Evolutionary conservation across 2,329 filamentous ascomycete species (phyloP).

Genomic region (Botrytis cinerea): DNA sequence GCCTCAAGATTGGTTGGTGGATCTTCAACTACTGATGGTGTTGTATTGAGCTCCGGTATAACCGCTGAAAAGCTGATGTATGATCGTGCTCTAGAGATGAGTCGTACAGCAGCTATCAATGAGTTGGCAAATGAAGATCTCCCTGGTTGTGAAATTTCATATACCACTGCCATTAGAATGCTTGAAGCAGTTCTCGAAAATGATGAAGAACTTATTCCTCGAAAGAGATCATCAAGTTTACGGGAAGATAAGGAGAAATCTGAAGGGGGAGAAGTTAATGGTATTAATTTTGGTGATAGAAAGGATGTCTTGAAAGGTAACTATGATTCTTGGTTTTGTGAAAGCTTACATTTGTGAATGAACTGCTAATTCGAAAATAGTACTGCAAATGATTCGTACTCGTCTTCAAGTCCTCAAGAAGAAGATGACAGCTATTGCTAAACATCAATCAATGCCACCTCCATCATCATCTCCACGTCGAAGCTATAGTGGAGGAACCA

Average conservation of each 20-base stretch:
- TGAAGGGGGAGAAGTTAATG: conserved; percentile 51
- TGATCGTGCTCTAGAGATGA: conserved; percentile 96
- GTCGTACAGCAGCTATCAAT: conserved; percentile 87
- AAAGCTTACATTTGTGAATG: conserved; percentile 28
- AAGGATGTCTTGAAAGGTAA: conserved; percentile 72
- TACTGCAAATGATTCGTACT: conserved; percentile 63
- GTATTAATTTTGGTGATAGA: conserved; percentile 68
- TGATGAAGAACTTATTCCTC: conserved; percentile 61
- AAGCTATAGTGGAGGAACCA: conserved; percentile 40
- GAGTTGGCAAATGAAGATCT: conserved; percentile 93
- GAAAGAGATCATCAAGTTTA: conserved; percentile 45
- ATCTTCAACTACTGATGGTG: conserved; percentile 69
- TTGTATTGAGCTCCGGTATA: conserved; percentile 82
- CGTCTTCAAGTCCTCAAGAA: conserved; percentile 58
- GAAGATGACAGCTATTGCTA: conserved; percentile 62
- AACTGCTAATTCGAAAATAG: conserved; percentile 42
- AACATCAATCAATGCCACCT: conserved; percentile 42
- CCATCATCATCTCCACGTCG: conserved; percentile 35
- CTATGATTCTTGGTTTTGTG: conserved; percentile 34
- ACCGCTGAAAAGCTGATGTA: conserved; percentile 98
- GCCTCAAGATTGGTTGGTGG: conserved; percentile 49
- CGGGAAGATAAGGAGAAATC: conserved; percentile 47
- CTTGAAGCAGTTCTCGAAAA: conserved; percentile 90
- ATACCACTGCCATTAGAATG: conserved; percentile 91
- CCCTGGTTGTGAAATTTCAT: conserved; percentile 84